Conservation (phyloP, 2,329 filamentous ascomycete species). For the Epichloe elymi region DNA sequence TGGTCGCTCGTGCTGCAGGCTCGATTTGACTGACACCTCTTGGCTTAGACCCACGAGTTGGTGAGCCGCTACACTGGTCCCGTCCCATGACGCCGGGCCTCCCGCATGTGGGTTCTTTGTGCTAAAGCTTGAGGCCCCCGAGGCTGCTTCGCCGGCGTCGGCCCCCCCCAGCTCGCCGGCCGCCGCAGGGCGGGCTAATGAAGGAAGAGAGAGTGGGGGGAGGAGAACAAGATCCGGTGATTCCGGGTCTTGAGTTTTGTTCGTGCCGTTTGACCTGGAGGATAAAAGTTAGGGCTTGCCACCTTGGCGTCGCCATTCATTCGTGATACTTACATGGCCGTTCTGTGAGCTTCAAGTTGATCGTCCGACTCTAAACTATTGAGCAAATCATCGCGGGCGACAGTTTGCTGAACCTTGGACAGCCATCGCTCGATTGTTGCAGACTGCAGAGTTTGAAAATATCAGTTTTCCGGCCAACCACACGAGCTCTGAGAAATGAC, state of each 20-base stretch:
- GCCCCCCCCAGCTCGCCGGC: slow-evolving; percentile 2
- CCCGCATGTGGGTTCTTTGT: slow-evolving; percentile 11
- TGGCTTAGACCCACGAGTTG: slow-evolving; percentile 14
- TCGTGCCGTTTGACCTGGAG: slow-evolving; percentile 8
- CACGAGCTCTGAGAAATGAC: background rate
- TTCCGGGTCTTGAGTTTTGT: slow-evolving; percentile 4
- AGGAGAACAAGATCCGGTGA: slow-evolving; percentile 11
- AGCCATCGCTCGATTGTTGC: slow-evolving; percentile 26
- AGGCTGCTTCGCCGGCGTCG: slow-evolving; percentile 6
- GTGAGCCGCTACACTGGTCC: slow-evolving; percentile 13
- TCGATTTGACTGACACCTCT: slow-evolving; percentile 15
- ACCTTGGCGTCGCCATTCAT: background rate
- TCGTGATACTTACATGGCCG: slow-evolving; percentile 8
- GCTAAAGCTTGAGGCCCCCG: slow-evolving; percentile 10
- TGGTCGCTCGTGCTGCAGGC: slow-evolving; percentile 25
- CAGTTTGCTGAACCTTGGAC: slow-evolving; percentile 22
- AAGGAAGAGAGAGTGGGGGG: slow-evolving; percentile 13
- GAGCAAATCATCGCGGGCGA: slow-evolving; percentile 10
- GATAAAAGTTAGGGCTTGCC: background rate
- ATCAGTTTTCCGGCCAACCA: background rate
- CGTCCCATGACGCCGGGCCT: slow-evolving; percentile 14
- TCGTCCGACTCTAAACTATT: slow-evolving; percentile 11
- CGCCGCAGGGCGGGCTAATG: slow-evolving; percentile 9
- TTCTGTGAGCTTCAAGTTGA: slow-evolving; percentile 11
- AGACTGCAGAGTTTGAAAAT: slow-evolving; percentile 13